Conservation (phyloP, 352 stramenopile species). For the Aphanomyces euteiches region DNA sequence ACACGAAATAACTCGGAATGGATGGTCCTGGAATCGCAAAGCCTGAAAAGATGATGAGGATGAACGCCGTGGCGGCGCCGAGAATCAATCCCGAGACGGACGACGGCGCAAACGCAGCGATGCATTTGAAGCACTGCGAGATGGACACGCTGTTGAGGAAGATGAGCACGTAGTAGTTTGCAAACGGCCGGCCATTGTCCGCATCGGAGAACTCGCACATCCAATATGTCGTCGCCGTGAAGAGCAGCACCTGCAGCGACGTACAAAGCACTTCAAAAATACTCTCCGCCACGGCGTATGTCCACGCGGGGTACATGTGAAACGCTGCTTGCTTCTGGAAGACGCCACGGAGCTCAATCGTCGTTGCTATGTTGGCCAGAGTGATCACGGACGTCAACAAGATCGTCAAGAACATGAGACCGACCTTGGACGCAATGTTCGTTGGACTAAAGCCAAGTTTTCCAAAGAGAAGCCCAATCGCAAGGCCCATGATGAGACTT, state of each 20-base stretch:
- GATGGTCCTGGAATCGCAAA: slow-evolving; percentile 19
- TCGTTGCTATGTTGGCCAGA: slow-evolving; percentile 29
- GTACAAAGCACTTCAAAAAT: slow-evolving; percentile 9
- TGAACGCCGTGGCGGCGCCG: slow-evolving; percentile 5
- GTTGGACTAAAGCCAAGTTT: slow-evolving; percentile 18
- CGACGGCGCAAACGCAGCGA: slow-evolving; percentile 16
- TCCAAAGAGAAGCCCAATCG: slow-evolving; percentile 43
- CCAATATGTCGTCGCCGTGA: slow-evolving; percentile 28
- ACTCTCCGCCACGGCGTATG: slow-evolving; percentile 16
- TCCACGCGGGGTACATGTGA: slow-evolving; percentile 14
- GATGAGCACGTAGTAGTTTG: slow-evolving; percentile 17
- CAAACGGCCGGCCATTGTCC: slow-evolving; percentile 3
- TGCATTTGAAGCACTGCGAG: slow-evolving; percentile 19
- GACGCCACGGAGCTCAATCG: slow-evolving; percentile 18
- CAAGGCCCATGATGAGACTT: slow-evolving; percentile 43
- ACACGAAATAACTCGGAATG: slow-evolving; percentile 25
- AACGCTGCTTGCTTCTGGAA: slow-evolving; percentile 29
- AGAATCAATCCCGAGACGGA: slow-evolving; percentile 17
- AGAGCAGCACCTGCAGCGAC: slow-evolving; percentile 11
- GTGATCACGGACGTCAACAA: slow-evolving; percentile 30
- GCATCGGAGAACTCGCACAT: slow-evolving; percentile 22
- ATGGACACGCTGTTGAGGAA: slow-evolving; percentile 22
- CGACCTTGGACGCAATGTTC: slow-evolving; percentile 31
- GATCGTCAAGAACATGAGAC: slow-evolving; percentile 30
- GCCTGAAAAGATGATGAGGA: slow-evolving; percentile 28